Evolutionary conservation across 1,284 basidiomycete species (phyloP), one percentile per base, ranked within the genome.

Genomic region (Cryptococcus sp.): DNA sequence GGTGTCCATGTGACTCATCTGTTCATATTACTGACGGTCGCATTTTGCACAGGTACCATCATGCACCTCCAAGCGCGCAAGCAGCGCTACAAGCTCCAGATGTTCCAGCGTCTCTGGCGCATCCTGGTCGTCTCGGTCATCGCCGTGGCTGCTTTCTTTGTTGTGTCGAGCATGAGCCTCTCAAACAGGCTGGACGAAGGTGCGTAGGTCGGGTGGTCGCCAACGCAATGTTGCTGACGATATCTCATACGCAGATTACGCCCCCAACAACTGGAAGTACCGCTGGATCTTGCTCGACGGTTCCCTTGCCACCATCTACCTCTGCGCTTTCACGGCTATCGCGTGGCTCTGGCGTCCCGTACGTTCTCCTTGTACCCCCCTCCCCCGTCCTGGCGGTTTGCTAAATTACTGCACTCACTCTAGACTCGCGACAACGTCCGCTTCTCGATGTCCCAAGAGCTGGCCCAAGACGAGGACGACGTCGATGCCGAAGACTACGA

Each of bases 231-330:
- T 4, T 33, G 28, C 28, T 33, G 28, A 33, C 28, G 28, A 33
- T 4, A 33, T 33, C 5, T 9, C 9, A n/a, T 16, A 11, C 33
- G 8, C 58, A 91, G 91, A 95, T 71, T 98, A 95, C 70, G 88
- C 90, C 7, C 89, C 94, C 1, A 87, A 87, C 61, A 89, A 91
- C n/a, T 98, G 95, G 95, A 84, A 83, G 62, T 84, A 85, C 52
- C 85, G 94, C 50, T 99, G 96, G 96, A 91, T 93, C 84, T 79
- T 98, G 15, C 82, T 98, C 44, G 96, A 98, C 68, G 96, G 93
- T n/a, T 97, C 91, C 82, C 82, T 98, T 33, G 85, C 88, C 1
- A 80, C 92, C 33, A 84, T 96, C 37, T 96, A 92, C 73, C 83
- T 93, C 49, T 77, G 81, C 36, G 86, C 88, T 46, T 98, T 98